These are phyloP conservation scores for Yamadazyma oceani DNA, from an alignment of 1,139 yeast genomes.

Conservation along the genomic window DNA sequence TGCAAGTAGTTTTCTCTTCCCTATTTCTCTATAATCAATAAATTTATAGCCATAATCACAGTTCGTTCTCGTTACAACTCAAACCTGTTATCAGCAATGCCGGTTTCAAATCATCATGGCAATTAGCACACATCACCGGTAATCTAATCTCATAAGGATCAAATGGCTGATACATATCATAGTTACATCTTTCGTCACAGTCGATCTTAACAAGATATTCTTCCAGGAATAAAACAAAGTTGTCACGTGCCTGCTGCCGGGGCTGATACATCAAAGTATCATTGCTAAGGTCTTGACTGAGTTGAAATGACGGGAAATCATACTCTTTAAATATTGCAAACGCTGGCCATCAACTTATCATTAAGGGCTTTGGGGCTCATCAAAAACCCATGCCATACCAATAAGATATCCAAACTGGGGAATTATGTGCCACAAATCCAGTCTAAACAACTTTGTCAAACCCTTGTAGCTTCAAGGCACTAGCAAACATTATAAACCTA, in stretches of 20 bases:
- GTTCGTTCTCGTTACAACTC: too few relatives aligned
- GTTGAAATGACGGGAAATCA: slow-evolving; percentile 29
- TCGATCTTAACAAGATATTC: slow-evolving; percentile 1
- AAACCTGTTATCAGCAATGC: too few relatives aligned
- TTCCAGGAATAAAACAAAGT: slow-evolving; percentile 3
- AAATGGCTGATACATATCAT: slow-evolving; percentile 7
- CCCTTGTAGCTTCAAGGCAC: slow-evolving; percentile 16
- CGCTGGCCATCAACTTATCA: slow-evolving; percentile 27
- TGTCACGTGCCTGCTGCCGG: slow-evolving; percentile 1
- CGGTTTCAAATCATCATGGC: too few relatives aligned
- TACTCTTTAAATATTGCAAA: slow-evolving; percentile 22
- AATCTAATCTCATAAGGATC: slow-evolving; percentile 5
- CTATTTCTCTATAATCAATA: too few relatives aligned
- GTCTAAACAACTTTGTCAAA: background rate
- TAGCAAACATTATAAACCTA: slow-evolving; percentile 28
- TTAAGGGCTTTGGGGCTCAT: slow-evolving; percentile 22
- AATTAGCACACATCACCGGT: slow-evolving; percentile 20
- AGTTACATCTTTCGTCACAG: slow-evolving; percentile 4
- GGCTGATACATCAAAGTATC: slow-evolving; percentile 7
- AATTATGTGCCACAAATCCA: slow-evolving; percentile 7
- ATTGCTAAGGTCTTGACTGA: slow-evolving; percentile 23
- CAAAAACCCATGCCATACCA: slow-evolving; percentile 39
- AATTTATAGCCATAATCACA: too few relatives aligned
- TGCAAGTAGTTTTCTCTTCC: too few relatives aligned
- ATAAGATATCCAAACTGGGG: slow-evolving; percentile 38